Evolutionary conservation across 2,329 filamentous ascomycete genomes (phyloP), one percentile per base, ranked within the genome.

Genomic region (Colletotrichum nymphaeae): DNA sequence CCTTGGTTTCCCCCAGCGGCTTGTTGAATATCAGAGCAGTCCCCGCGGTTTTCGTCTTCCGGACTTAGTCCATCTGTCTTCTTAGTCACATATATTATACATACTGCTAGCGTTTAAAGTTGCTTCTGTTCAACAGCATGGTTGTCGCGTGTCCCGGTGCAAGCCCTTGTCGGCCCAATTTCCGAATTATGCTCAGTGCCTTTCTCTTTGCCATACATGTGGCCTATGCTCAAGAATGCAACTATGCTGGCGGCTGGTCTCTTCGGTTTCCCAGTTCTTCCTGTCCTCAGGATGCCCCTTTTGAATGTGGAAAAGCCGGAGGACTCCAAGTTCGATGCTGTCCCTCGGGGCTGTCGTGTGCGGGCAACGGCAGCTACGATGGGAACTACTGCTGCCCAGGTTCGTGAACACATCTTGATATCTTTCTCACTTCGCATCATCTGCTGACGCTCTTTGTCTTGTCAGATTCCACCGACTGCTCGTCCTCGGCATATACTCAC

Each of bases 251-350:
- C 59, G 59, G 59, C 26, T 63, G 59, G 59, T 63, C 59, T 4
- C 59, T 63, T 11, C 37, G 59, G 14, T 63, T 52, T 28, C 59
- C 59, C n/a, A n/a, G 8, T 9, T 63, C 59, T 30, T 63, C 59
- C 26, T 63, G 59, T 49, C 59, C 59, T 2, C 59, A 52, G 3
- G 37, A 63, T 19, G 59, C 59, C 24, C 59, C 59, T 22, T 63
- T 63, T 37, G 59, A 63, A 2, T 63, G 59, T 52, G 59, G 59
- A 24, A 63, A 63, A n/a, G 59, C 59, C 8, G 42, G 59, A 12
- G 59, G 42, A 30, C 26, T 63, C 5, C 42, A 63, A 12, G 37
- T 16, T 26, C 42, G 59, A 8, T 63, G 59, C 19, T 63, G 59
- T 32, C 59, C 59, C n/a, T 49, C 59, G 5, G 59, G 59, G n/a